A percentile compares a stretch with the other conserved stretches of the same genome.
These are phyloP conservation scores for Phylloporus sp. DNA, from an alignment of 768 basidiomycete species.

Conservation along the genomic window DNA sequence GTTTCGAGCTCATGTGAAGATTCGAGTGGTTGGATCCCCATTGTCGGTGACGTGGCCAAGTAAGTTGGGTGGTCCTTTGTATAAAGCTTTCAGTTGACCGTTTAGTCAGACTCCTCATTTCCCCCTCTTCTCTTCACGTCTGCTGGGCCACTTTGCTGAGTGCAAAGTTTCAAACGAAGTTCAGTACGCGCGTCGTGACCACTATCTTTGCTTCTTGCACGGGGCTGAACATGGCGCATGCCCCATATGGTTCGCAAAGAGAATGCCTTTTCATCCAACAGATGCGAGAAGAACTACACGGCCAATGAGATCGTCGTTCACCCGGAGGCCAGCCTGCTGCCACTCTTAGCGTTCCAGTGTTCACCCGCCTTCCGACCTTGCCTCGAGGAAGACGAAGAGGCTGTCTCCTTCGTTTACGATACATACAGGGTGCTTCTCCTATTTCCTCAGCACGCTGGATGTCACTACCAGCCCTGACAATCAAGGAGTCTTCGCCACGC, in stretches of 20 bases:
- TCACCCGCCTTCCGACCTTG: slow-evolving; percentile 44
- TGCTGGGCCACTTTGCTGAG: not conserved
- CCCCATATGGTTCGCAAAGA: not conserved
- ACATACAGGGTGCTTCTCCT: slow-evolving; percentile 32
- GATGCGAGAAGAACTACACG: slow-evolving; percentile 52
- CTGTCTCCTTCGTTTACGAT: slow-evolving; percentile 29
- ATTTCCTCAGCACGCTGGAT: slow-evolving; percentile 21
- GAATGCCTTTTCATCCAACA: slow-evolving; percentile 6
- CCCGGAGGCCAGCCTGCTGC: slow-evolving; percentile 38
- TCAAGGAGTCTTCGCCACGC: slow-evolving; percentile 27
- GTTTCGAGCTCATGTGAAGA: no score
- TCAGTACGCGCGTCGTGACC: not conserved
- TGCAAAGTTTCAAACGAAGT: slow-evolving; percentile 19
- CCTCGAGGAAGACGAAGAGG: slow-evolving; percentile 36
- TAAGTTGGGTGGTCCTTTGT: not conserved
- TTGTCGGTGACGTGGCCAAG: no score
- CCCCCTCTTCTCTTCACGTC: no score
- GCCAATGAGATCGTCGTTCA: slow-evolving; percentile 36
- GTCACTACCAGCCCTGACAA: slow-evolving; percentile 31
- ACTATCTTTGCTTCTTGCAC: slow-evolving; percentile 17
- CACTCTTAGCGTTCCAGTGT: slow-evolving; percentile 44
- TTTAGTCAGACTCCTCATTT: not conserved
- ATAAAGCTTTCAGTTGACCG: slow-evolving; percentile 8
- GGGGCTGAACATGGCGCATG: slow-evolving; percentile 24
- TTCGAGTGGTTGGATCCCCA: no score